phyloP scores from a whole-genome alignment of 768 basidiomycete species.

The Hypholoma sublateritium region DNA sequence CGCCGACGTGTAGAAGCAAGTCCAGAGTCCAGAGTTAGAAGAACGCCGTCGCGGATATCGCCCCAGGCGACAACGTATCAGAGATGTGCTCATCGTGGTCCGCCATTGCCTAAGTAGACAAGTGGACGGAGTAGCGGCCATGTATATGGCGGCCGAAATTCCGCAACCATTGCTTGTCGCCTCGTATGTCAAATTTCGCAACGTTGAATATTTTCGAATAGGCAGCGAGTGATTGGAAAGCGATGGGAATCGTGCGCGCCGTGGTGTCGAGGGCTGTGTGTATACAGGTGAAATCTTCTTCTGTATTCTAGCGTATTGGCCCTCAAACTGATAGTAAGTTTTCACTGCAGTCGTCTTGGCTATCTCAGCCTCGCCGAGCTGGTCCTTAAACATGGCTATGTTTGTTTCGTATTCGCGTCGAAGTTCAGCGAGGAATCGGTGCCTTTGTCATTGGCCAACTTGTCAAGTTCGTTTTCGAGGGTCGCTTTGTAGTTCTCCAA shows the following conservation, averaged over 20 bases:
- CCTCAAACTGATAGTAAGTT: constrained; percentile 62
- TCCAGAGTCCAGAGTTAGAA: too few species aligned
- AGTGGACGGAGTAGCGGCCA: too few species aligned
- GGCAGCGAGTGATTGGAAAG: constrained; percentile 46
- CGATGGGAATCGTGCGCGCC: constrained; percentile 34
- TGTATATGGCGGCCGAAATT: too few species aligned
- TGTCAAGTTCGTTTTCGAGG: constrained; percentile 65
- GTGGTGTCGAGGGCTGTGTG: constrained; percentile 31
- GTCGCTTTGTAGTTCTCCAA: constrained; percentile 64
- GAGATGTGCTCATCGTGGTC: too few species aligned
- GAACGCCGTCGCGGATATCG: too few species aligned
- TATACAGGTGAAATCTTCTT: constrained; percentile 45
- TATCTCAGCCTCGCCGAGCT: constrained; percentile 56
- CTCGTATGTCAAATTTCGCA: constrained; percentile 10
- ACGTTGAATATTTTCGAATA: constrained; percentile 34
- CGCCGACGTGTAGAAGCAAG: too few species aligned
- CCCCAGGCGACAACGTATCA: too few species aligned
- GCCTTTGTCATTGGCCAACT: constrained; percentile 60
- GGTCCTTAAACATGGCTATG: constrained; percentile 61
- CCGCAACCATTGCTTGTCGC: constrained; percentile 14
- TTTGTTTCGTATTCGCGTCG: constrained; percentile 64
- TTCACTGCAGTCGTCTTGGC: constrained; percentile 47
- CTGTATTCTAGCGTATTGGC: constrained; percentile 68
- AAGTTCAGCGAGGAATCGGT: constrained; percentile 55
- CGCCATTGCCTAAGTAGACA: too few species aligned